Conservation (phyloP, 805 yeast genomes). For the Yamadazyma philogaea region DNA sequence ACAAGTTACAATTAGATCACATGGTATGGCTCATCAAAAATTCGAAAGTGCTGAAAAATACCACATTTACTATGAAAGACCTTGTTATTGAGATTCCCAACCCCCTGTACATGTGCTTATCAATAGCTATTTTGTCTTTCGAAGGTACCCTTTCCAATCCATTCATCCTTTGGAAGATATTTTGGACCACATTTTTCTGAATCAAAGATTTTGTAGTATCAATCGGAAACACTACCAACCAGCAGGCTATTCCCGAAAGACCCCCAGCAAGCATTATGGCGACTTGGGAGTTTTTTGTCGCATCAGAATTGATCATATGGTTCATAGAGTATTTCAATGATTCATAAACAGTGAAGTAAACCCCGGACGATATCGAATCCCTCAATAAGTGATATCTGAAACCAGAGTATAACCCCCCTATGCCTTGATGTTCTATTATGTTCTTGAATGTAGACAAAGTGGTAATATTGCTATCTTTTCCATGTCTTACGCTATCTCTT, state of each 20-base stretch:
- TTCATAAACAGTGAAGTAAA: constrained; percentile 75
- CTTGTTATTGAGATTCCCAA: constrained; percentile 71
- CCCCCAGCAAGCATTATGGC: constrained; percentile 64
- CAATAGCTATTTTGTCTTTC: constrained; percentile 27
- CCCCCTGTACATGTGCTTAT: constrained; percentile 65
- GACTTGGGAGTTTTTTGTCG: constrained; percentile 26
- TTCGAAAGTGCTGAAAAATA: constrained; percentile 73
- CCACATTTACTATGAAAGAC: constrained; percentile 69
- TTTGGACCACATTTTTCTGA: constrained; percentile 71
- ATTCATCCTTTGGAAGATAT: constrained; percentile 52
- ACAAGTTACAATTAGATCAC: constrained; percentile 16
- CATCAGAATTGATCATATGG: constrained; percentile 24
- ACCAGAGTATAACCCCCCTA: constrained; percentile 69
- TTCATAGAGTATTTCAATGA: constrained; percentile 56
- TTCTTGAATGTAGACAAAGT: constrained; percentile 45
- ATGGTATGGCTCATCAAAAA: constrained; percentile 56
- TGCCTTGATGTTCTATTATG: constrained; percentile 58
- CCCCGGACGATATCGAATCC: constrained; percentile 68
- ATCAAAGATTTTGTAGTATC: constrained; percentile 76
- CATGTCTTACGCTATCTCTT: constrained; percentile 10
- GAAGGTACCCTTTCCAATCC: constrained; percentile 39
- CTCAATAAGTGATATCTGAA: constrained; percentile 62
- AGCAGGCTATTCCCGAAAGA: constrained; percentile 67
- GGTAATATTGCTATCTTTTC: constrained; percentile 18
- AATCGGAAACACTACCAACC: constrained; percentile 74